Base-by-base conservation (phyloP, 345 rosid species). In the Excoecaria cochinchinensis region DNA sequence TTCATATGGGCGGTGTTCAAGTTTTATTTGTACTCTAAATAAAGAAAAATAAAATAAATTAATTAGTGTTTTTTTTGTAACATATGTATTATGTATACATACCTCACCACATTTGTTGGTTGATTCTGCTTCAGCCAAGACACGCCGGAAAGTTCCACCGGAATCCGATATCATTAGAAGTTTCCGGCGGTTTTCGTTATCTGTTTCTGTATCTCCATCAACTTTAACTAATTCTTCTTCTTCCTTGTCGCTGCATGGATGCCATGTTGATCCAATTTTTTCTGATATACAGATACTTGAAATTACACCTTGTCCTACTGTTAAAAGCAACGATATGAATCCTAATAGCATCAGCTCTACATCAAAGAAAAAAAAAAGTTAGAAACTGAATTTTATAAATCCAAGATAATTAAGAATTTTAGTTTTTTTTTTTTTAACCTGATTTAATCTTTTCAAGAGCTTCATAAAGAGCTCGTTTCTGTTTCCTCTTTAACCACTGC, bases 271-370 rank as follows among this genome's bases (percentile, higher is more conserved):
- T 42, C 86, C 97, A 3, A 83, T 62, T 24, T 51, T 65, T 80
- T 84, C 5, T 1, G 97, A 74, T 74, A 94, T 85, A 80, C 98
- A 94, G 61, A 90, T 90, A 60, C 79, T 25, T 14, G 95, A 66
- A 48, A 91, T 91, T 3, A 50, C 52, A 1, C 78, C 64, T 80
- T 86, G 87, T 55, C 85, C 87, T 38, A 92, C 89, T 69, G 98
- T 90, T 53, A 94, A 79, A 0, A 94, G 84, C 77, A 94, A 75
- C 24, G 98, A 94, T 79, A 92, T 83, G 80, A 94, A 94, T 52
- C 98, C 98, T 85, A 94, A 59, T 46, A 94, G 73, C 95, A 94
- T 91, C 62, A 94, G 92, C 88, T 94, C 98, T 94, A 77, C 76
- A 25, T 21, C 1, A 15, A 40, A 38, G 9, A 11, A 14, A 14